phyloP scores from a whole-genome alignment of 352 stramenopile genomes.

The Lagenidium giganteum region DNA sequence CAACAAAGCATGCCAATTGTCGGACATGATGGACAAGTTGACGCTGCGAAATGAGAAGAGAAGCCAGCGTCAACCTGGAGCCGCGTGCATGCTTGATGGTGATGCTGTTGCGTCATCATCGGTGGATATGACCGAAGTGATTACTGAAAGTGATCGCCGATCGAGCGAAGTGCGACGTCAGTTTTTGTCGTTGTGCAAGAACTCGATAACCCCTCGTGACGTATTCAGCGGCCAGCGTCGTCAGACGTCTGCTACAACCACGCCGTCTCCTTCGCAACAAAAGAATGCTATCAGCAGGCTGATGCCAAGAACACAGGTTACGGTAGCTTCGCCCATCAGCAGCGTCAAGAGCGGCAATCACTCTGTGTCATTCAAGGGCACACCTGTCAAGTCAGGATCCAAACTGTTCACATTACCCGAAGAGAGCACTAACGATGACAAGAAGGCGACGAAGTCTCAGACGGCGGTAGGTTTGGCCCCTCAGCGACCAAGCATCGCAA shows the following conservation, averaged over 20 bases:
- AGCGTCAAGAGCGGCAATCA: conserved; percentile 28
- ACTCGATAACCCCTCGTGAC: conserved; percentile 48
- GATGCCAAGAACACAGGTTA: conserved; percentile 64
- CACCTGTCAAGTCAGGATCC: conserved; percentile 45
- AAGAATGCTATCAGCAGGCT: conserved; percentile 60
- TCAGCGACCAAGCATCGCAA: conserved; percentile 35
- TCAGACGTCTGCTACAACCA: conserved; percentile 19
- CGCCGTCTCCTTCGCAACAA: conserved; percentile 25
- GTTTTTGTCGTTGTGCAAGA: conserved; percentile 61
- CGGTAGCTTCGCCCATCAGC: conserved; percentile 60
- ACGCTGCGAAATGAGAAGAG: conserved; percentile 22
- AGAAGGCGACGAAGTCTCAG: conserved; percentile 36
- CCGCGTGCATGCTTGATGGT: background rate
- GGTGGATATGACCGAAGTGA: conserved; percentile 36
- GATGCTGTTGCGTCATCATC: conserved; percentile 10
- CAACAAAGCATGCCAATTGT: conserved; percentile 48
- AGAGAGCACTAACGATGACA: conserved; percentile 49
- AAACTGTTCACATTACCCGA: conserved; percentile 54
- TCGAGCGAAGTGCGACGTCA: conserved; percentile 35
- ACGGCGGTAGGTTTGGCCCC: conserved; percentile 26
- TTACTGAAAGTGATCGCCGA: conserved; percentile 37
- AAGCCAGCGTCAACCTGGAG: conserved; percentile 4
- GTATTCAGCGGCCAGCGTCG: conserved; percentile 36
- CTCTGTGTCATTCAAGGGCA: conserved; percentile 55
- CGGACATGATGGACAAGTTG: conserved; percentile 46